These are phyloP conservation scores for Kingdonia uniflora DNA, from an alignment of 164 flowering plant species.

Conservation along the genomic window DNA sequence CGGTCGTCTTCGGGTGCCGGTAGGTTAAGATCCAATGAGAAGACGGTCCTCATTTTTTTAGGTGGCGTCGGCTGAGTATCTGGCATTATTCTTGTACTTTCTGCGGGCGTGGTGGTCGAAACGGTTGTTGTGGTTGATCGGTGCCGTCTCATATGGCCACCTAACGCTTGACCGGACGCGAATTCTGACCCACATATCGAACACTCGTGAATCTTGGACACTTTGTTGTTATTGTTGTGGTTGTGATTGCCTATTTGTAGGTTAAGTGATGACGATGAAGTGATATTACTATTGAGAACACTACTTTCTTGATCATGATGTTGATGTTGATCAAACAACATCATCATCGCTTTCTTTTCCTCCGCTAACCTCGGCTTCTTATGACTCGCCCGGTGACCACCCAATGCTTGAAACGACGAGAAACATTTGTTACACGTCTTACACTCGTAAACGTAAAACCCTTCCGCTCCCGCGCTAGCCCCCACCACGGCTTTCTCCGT, in stretches of 20 bases:
- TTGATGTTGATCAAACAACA: conserved; percentile 20
- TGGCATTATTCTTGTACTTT: background rate
- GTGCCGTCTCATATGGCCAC: conserved; percentile 84
- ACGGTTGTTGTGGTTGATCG: conserved; percentile 17
- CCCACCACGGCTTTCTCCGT: background rate
- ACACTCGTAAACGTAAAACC: conserved; percentile 49
- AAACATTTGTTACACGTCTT: conserved; percentile 61
- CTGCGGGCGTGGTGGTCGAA: conserved; percentile 1
- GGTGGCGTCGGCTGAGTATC: conserved; percentile 16
- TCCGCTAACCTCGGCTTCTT: conserved; percentile 38
- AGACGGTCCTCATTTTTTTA: conserved; percentile 16
- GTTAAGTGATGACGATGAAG: conserved; percentile 11
- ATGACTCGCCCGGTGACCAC: conserved; percentile 80
- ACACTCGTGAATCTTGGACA: conserved; percentile 58
- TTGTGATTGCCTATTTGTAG: conserved; percentile 21
- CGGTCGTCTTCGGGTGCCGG: conserved; percentile 51
- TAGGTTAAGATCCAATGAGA: conserved; percentile 59
- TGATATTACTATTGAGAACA: conserved; percentile 15
- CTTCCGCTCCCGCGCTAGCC: conserved; percentile 8
- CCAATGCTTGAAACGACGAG: conserved; percentile 70
- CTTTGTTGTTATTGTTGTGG: conserved; percentile 3
- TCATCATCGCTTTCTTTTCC: conserved; percentile 7
- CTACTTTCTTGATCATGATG: no score
- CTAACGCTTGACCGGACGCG: conserved; percentile 74
- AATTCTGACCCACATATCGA: conserved; percentile 76